Evolutionary conservation across 83 land plant genomes (phyloP).

Genomic region (Picea mariana): DNA sequence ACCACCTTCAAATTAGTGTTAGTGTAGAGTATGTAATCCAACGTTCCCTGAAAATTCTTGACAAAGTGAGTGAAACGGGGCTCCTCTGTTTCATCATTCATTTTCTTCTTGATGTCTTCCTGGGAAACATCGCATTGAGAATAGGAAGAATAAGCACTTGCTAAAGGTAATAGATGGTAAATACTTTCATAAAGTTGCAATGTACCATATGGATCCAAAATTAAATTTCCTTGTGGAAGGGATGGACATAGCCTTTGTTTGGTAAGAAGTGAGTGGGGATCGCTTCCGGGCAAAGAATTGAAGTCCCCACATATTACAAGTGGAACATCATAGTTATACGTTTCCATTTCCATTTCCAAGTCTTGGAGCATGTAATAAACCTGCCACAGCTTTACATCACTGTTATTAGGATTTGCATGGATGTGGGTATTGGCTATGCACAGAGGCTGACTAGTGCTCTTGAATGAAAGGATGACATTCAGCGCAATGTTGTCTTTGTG

Average conservation of each 20-base stretch:
- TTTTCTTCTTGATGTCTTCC: no score
- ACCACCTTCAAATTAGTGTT: not conserved
- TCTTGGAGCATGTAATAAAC: not conserved
- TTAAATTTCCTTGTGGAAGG: not conserved
- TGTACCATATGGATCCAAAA: no score
- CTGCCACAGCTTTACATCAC: not conserved
- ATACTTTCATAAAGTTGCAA: no score
- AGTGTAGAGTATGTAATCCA: not conserved
- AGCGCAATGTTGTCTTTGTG: not conserved
- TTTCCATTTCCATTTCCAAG: not conserved
- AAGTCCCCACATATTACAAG: not conserved
- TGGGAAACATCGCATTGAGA: no score
- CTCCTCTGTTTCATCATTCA: not conserved
- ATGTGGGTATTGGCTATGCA: not conserved
- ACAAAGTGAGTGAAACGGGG: not conserved
- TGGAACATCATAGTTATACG: no score
- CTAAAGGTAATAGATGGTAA: not conserved
- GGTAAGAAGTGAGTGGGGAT: not conserved
- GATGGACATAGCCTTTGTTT: not conserved
- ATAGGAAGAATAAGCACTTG: no score
- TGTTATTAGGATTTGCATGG: no score
- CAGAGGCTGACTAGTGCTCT: not conserved
- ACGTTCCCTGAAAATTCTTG: not conserved
- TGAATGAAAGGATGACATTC: not conserved
- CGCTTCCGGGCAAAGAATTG: not conserved